Evolutionary conservation across 2,329 filamentous ascomycete species (phyloP), one percentile per base, ranked within the genome.

Genomic region (Huntiella moniliformis): DNA sequence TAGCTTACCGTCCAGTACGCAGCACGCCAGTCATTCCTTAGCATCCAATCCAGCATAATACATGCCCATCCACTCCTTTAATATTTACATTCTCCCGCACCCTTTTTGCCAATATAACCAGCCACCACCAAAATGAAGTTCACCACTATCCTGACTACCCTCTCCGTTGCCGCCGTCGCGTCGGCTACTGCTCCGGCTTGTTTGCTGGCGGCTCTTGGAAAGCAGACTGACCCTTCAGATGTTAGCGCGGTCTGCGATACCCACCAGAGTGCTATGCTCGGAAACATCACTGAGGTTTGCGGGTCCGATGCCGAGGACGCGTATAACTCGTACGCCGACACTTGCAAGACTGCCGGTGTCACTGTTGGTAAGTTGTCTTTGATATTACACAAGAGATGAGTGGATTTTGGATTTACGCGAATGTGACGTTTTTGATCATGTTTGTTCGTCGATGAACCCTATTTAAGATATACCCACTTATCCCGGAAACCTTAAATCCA

Each of bases 251-350:
- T 52, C 18, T 54, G 53, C 45, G 38, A 42, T 17, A 37, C 46
- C 18, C 22, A 38, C n/a, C 51, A 53, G 44, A 28, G n/a, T 13
- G 40, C 43, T 28, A 42, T 53, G 42, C 38, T 54, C 12, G 39
- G 44, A 12, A 52, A 52, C 8, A 17, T 54, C 38, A 51, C 46
- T 1, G 42, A 11, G 11, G 18, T 42, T 15, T 54, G 52, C 41
- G 4, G 37, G 5, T 18, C 13, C 22, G n/a, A 34, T 7, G 34
- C 46, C n/a, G 33, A 39, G 13, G 37, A 17, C 1, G 52, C 52
- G 28, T 52, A 51, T 8, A n/a, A 48, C 3, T 11, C 38, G 6
- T 53, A 47, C 36, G 47, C 39, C 18, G 42, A 40, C 12, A 45
- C 45, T 4, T 54, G 52, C 35, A 32, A 44, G 41, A 1, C 41